phyloP scores from a whole-genome alignment of 2,329 filamentous ascomycete species.

The Clonostachys rosea region DNA sequence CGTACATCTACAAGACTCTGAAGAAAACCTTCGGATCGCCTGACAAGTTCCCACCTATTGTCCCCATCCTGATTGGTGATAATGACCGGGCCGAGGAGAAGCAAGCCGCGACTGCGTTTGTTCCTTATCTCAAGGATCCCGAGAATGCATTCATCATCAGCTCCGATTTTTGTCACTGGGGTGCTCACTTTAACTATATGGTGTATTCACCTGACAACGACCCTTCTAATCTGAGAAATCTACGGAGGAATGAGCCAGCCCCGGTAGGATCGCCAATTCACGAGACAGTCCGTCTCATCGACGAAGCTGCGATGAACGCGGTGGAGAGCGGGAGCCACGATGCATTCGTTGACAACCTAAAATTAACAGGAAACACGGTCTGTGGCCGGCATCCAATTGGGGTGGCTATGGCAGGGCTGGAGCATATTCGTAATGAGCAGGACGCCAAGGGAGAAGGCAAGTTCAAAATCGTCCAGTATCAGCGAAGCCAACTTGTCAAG shows the following conservation, averaged over 20 bases:
- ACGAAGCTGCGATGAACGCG: constrained; percentile 78
- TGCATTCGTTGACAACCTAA: constrained; percentile 64
- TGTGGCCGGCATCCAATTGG: constrained; percentile 95
- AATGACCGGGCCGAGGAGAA: constrained; percentile 63
- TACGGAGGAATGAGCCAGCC: constrained; percentile 19
- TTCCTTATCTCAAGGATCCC: constrained; percentile 72
- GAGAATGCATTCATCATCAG: constrained; percentile 81
- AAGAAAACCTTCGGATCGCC: constrained; percentile 41
- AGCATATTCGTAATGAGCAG: constrained; percentile 45
- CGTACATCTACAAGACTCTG: constrained; percentile 81
- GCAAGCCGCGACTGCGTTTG: constrained; percentile 63
- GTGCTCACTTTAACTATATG: constrained; percentile 72
- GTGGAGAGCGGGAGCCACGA: constrained; percentile 73
- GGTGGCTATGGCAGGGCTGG: constrained; percentile 83
- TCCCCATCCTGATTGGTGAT: constrained; percentile 83
- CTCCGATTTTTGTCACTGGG: constrained; percentile 98
- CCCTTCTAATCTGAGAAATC: constrained; percentile 31
- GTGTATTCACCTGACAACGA: constrained; percentile 56
- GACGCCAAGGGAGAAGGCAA: constrained; percentile 23
- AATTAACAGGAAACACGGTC: constrained; percentile 80
- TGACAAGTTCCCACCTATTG: constrained; percentile 63
- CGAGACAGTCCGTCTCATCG: constrained; percentile 77
- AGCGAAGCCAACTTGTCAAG: constrained; percentile 74
- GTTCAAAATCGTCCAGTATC: constrained; percentile 82
- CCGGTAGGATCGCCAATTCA: constrained; percentile 57